phyloP scores from a whole-genome alignment of 176 grass and related monocot genomes.

The Otatea glauca region DNA sequence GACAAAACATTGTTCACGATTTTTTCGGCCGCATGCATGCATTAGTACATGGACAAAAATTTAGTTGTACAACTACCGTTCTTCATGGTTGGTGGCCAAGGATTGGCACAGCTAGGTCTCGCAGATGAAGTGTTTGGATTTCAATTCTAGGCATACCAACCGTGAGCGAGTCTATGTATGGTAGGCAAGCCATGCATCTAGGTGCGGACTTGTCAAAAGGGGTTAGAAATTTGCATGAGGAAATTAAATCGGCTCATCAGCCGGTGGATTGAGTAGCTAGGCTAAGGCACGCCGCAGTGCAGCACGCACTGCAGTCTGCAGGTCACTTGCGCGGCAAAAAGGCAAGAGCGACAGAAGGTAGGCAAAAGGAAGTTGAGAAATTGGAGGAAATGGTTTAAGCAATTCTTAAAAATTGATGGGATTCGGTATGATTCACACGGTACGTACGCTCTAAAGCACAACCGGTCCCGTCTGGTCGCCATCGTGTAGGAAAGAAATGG shows the following conservation, averaged over 20 bases:
- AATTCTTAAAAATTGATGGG: not conserved
- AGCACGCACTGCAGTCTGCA: not conserved
- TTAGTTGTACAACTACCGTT: not conserved
- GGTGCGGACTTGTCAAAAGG: slow-evolving; percentile 36
- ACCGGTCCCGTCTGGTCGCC: not conserved
- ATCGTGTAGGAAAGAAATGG: not conserved
- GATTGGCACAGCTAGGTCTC: slow-evolving; percentile 27
- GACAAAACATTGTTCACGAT: not conserved
- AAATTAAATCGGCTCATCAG: not conserved
- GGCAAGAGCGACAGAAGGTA: not conserved
- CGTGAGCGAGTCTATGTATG: not conserved
- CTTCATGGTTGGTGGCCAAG: slow-evolving; percentile 1
- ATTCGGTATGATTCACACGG: not conserved
- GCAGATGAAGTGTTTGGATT: slow-evolving; percentile 7
- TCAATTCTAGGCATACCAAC: not conserved
- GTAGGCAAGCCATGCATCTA: not conserved
- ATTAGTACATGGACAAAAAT: not conserved
- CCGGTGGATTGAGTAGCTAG: not conserved
- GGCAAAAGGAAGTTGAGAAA: not conserved
- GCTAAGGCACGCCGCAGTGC: not conserved
- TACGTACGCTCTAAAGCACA: not conserved
- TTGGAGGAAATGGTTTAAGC: not conserved
- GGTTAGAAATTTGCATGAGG: not conserved
- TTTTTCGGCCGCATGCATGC: not conserved
- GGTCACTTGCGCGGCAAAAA: not conserved